These are phyloP conservation scores for Aspergillus ochraceoroseus DNA, from an alignment of 2,329 filamentous ascomycete species.

Conservation along the genomic window DNA sequence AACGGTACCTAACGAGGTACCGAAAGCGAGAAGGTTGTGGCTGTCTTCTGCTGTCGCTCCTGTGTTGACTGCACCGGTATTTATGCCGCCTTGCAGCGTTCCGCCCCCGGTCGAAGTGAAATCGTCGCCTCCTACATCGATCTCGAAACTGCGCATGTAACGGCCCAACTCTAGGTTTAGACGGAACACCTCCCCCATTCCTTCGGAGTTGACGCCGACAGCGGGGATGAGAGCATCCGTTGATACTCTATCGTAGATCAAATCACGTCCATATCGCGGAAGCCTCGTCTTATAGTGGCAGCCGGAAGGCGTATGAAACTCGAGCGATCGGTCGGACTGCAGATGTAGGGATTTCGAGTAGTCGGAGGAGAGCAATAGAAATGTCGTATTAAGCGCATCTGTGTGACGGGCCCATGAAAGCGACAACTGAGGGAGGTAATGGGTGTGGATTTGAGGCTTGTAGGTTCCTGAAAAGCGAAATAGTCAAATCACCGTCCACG, in stretches of 20 bases:
- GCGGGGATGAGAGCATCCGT: slow-evolving; percentile 83
- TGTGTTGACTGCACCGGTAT: slow-evolving; percentile 79
- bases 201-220: slow-evolving; percentile 79
- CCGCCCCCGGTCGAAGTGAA: slow-evolving; percentile 60
- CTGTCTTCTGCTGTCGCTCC: slow-evolving; percentile 81
- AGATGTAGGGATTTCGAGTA: slow-evolving; percentile 93
- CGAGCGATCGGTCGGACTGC: slow-evolving; percentile 82
- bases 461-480: slow-evolving; percentile 50
- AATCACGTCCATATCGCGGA: slow-evolving; percentile 84
- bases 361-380: slow-evolving; percentile 80
- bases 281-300: slow-evolving; percentile 86
- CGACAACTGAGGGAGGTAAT: slow-evolving; percentile 86
- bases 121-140: slow-evolving; percentile 85
- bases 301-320: slow-evolving; percentile 86
- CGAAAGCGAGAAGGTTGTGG: slow-evolving; percentile 87
- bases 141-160: slow-evolving; percentile 89
- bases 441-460: slow-evolving; percentile 86
- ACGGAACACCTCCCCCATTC: slow-evolving; percentile 85
- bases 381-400: slow-evolving; percentile 83
- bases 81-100: slow-evolving; percentile 79
- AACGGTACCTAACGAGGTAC: slow-evolving; percentile 89
- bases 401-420: slow-evolving; percentile 94
- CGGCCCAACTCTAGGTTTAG: slow-evolving; percentile 86
- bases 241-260: slow-evolving; percentile 75
- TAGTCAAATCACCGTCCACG: too few relatives aligned